Conservation (phyloP, 192 early-diverging fungal species). For the Haplosporangium gracile region DNA sequence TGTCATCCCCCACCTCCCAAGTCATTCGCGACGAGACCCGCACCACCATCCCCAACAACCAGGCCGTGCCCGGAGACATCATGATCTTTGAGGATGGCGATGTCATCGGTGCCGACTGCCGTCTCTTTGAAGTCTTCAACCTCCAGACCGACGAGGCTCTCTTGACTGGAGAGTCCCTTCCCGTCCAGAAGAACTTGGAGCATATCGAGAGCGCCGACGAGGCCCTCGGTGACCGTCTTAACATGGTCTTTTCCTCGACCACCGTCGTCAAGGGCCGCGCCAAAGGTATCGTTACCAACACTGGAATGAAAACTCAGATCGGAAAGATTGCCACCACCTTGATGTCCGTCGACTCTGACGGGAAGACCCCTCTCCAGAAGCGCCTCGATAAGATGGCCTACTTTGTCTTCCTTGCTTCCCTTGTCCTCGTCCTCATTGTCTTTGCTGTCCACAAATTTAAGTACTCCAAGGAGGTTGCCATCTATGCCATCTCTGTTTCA, state of each 20-base stretch:
- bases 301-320: conserved; percentile 92
- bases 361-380: conserved; percentile 78
- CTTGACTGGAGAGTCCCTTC: conserved; percentile 92
- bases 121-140: conserved; percentile 87
- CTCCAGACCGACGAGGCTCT: conserved; percentile 94
- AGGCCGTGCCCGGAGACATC: conserved; percentile 90
- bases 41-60: conserved; percentile 78
- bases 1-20: conserved; percentile 88
- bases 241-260: conserved; percentile 92
- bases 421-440: conserved; percentile 84
- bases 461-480: conserved; percentile 68
- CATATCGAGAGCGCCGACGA: conserved; percentile 77
- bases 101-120: conserved; percentile 92
- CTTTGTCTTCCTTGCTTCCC: conserved; percentile 79
- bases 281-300: conserved; percentile 89
- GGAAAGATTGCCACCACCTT: conserved; percentile 92
- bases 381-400: conserved; percentile 81
- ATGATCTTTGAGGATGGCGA: conserved; percentile 95
- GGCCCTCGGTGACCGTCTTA: conserved; percentile 90
- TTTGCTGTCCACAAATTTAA: conserved; percentile 82
- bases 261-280: conserved; percentile 90
- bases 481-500: conserved; percentile 88
- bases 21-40: conserved; percentile 90
- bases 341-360: conserved; percentile 63
- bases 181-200: conserved; percentile 79